Percentiles rank a stretch among this genome's conserved stretches.
These are phyloP conservation scores for Teunomyces lycoperdinae DNA, from an alignment of 805 yeast species.

Conservation along the genomic window DNA sequence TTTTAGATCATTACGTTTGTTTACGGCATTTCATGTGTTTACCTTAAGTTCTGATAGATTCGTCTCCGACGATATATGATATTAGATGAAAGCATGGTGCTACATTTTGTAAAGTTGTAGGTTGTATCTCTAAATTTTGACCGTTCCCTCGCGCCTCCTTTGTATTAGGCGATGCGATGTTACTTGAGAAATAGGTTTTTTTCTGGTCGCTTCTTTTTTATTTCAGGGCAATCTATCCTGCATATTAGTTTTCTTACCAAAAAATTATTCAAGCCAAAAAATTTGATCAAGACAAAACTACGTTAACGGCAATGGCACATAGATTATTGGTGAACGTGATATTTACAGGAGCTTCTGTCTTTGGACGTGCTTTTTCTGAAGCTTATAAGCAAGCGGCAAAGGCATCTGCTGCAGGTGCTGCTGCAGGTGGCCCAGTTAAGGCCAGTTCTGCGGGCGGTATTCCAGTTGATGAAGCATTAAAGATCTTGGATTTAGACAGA, in stretches of 20 bases:
- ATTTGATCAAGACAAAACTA: neutral
- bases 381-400: conserved; percentile 97
- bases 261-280: neutral
- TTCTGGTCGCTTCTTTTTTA: neutral
- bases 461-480: conserved; percentile 83
- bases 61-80: conserved; percentile 15
- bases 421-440: conserved; percentile 32
- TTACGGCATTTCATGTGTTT: conserved; percentile 32
- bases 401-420: conserved; percentile 62
- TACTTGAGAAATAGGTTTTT: too few species aligned
- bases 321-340: conserved; percentile 85
- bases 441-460: conserved; percentile 72
- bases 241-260: neutral
- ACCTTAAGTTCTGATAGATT: conserved; percentile 32
- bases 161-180: too few species aligned
- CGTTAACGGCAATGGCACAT: conserved; percentile 62
- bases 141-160: too few species aligned
- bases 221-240: neutral
- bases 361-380: conserved; percentile 94
- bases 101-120: conserved; percentile 31
- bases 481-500: conserved; percentile 78
- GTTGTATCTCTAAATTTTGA: neutral
- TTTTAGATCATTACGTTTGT: conserved; percentile 49
- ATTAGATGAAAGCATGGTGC: conserved; percentile 53
- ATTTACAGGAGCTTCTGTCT: conserved; percentile 92